A percentile compares a stretch with the other conserved stretches of the same genome.
These are phyloP conservation scores for Lepidium didymum DNA, from an alignment of 345 rosid species.

Conservation along the genomic window DNA sequence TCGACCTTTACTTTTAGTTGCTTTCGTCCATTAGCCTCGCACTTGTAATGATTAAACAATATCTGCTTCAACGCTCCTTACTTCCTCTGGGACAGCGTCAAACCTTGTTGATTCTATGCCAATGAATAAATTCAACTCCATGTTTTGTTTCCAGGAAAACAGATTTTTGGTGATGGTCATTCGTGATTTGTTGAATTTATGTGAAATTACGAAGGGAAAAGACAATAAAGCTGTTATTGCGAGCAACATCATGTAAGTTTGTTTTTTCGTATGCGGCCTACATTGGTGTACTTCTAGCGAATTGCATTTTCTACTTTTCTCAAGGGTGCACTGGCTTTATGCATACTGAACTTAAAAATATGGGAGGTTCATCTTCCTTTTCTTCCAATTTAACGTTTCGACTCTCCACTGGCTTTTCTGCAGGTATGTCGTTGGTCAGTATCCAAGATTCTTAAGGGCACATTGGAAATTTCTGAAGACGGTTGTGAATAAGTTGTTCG, in stretches of 20 bases:
- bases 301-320: not conserved
- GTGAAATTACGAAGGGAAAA: constrained; percentile 96
- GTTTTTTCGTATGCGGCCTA: not conserved
- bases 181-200: constrained; percentile 87
- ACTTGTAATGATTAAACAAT: constrained; percentile 4
- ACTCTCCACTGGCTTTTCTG: constrained; percentile 19
- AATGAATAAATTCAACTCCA: not conserved
- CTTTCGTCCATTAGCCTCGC: not conserved
- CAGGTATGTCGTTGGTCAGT: constrained; percentile 99
- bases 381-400: not conserved
- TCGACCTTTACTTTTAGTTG: not conserved
- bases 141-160: constrained; percentile 64
- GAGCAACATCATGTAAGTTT: constrained; percentile 94
- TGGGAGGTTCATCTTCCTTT: not conserved
- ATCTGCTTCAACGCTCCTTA: not conserved
- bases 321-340: not conserved
- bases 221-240: constrained; percentile 99
- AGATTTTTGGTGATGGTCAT: constrained; percentile 98
- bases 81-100: not conserved
- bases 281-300: not conserved
- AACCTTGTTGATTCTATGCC: constrained; percentile 2
- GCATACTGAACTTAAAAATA: not conserved
- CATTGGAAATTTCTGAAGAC: constrained; percentile 99
- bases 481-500: constrained; percentile 95
- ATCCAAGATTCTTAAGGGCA: constrained; percentile 97